These are phyloP conservation scores for Chenopodium berlandieri DNA, from an alignment of 148 eudicot genomes.

Conservation along the genomic window DNA sequence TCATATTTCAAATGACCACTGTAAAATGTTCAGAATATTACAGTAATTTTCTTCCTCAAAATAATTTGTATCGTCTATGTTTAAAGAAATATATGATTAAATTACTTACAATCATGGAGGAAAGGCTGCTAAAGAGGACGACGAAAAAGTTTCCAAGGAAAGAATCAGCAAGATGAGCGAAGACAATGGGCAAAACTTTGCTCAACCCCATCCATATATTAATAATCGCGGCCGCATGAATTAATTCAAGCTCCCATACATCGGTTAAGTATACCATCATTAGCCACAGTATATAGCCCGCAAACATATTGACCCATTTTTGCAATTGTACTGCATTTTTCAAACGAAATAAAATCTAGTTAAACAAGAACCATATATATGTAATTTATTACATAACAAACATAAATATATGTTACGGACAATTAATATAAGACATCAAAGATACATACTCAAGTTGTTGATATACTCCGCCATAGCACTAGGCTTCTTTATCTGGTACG, in stretches of 20 bases:
- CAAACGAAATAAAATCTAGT: background rate
- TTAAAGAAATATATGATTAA: background rate
- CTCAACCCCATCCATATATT: constrained; percentile 40
- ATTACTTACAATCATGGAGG: constrained; percentile 5
- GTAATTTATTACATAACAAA: background rate
- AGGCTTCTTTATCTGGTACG: too few relatives aligned
- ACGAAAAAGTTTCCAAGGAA: constrained; percentile 5
- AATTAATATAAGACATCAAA: too few relatives aligned
- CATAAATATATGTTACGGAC: too few relatives aligned
- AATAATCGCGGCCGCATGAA: constrained; percentile 47
- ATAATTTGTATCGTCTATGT: too few relatives aligned
- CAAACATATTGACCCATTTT: background rate
- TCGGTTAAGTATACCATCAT: constrained; percentile 45
- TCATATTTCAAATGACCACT: too few relatives aligned
- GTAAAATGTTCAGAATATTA: too few relatives aligned
- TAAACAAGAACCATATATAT: background rate
- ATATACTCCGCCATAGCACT: too few relatives aligned
- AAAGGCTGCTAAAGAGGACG: constrained; percentile 14
- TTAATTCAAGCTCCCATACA: constrained; percentile 41
- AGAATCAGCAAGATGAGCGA: constrained; percentile 19
- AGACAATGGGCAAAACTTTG: background rate
- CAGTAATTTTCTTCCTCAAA: too few relatives aligned
- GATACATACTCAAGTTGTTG: too few relatives aligned
- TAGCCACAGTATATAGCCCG: constrained; percentile 30
- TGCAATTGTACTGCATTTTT: background rate